Base-by-base conservation (phyloP, 306 rosid genomes). In the Vicia villosa region DNA sequence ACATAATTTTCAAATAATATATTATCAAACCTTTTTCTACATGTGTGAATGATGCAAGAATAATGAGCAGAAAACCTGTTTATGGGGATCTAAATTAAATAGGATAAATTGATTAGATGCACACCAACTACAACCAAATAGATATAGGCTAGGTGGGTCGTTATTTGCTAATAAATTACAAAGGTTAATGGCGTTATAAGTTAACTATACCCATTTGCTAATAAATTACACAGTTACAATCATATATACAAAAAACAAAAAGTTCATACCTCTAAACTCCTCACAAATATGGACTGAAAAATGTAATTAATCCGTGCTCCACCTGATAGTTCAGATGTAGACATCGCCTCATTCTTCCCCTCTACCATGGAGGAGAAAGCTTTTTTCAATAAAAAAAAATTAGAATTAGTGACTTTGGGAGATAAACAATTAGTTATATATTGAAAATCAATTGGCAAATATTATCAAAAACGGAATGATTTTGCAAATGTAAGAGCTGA, bases 251-350 rank as follows among this genome's bases (percentile, higher is more conserved):
- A 50, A 54, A 60, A 45, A 5, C n/a, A 34, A 66, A 40, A 66
- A 16, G 11, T 49, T 14, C 79, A 43, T 79, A 89, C 99, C 99
- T 94, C 96, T 72, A 94, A 80, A 82, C 92, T 84, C 80, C 55
- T 89, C 80, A 94, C 99, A 14, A 88, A 94, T 68, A 94, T 88
- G 63, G 91, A 84, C 45, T 94, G 99, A 78, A 94, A 94, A 66
- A 94, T 94, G 69, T 91, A 94, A 76, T 88, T 97, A 75, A 94
- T 94, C 72, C 99, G 84, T 10, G 99, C 96, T 68, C 97, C 99
- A 37, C 97, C 99, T 20, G 88, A 89, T 50, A 94, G 83, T 84
- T 89, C 96, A 65, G 86, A 81, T 57, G 99, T 94, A 36, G 96
- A 84, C 92, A 91, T 89, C 75, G 86, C 95, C 82, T 86, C 92